Percentiles rank a stretch among this genome's conserved stretches.
Conservation (phyloP, 495 filamentous ascomycete species). For the Penicillium waksmanii region DNA sequence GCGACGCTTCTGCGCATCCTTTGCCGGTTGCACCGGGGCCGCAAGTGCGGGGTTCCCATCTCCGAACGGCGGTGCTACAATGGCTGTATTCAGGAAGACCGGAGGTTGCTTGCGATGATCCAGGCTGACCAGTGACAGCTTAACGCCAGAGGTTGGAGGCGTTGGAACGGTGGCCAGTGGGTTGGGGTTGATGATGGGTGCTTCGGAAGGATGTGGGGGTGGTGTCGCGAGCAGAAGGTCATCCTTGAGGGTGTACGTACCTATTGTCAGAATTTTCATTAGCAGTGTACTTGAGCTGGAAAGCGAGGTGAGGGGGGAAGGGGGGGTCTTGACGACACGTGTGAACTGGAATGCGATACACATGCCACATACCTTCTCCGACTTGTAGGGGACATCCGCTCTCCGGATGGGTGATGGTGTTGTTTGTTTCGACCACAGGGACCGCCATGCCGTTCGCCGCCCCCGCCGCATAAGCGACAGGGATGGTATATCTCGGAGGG, state of each 20-base stretch:
- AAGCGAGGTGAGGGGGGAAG: neutral
- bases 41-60: slow-evolving; percentile 78
- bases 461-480: slow-evolving; percentile 66
- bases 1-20: slow-evolving; percentile 75
- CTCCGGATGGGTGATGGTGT: slow-evolving; percentile 76
- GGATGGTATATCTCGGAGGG: slow-evolving; percentile 78
- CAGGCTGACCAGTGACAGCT: slow-evolving; percentile 74
- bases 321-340: no score
- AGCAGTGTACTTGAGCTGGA: neutral
- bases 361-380: slow-evolving; percentile 72
- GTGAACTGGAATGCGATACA: slow-evolving; percentile 2
- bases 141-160: slow-evolving; percentile 84
- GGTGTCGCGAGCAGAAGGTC: slow-evolving; percentile 91
- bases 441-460: slow-evolving; percentile 63
- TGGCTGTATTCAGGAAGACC: slow-evolving; percentile 45
- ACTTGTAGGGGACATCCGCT: slow-evolving; percentile 76
- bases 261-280: slow-evolving; percentile 44
- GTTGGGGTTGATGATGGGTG: slow-evolving; percentile 81
- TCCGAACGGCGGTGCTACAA: slow-evolving; percentile 74
- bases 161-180: slow-evolving; percentile 82
- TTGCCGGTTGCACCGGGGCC: slow-evolving; percentile 51
- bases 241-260: slow-evolving; percentile 86
- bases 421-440: slow-evolving; percentile 89
- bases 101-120: slow-evolving; percentile 62
- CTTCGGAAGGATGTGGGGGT: slow-evolving; percentile 92